Evolutionary conservation across 2,329 filamentous ascomycete species (phyloP), one percentile per base, ranked within the genome.

Genomic region (Pezizomycotina sp.): DNA sequence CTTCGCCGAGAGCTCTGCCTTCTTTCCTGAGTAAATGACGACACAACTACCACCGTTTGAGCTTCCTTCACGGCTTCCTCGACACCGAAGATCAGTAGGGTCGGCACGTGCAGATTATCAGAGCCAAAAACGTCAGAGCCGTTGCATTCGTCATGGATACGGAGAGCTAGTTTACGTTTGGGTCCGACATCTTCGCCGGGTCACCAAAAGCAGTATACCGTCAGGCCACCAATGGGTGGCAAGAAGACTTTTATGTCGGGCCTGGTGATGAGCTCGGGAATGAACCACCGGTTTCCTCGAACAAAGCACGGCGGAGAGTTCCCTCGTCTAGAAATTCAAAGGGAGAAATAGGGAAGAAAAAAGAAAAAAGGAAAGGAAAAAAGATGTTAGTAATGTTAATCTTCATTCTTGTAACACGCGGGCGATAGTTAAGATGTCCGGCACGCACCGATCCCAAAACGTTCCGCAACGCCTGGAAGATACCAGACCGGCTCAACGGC

Each of bases 21-120:
- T 98, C 89, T 58, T 98, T 98, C 49, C 89, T 74, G 70, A 95
- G 58, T 98, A 98, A 56, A 95, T 93, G 35, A 95, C 89, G 14
- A 93, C 82, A 38, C 86, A 86, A 50, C 77, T 86, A 30, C 86
- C 86, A 34, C 86, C 86, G 38, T 78, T 82, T 95, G 89, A 7
- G 89, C 89, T 60, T 95, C 83, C 54, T 91, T 92, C 50, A 98
- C 86, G 8, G 89, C 89, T 59, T 98, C 89, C 53, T 92, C 83
- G 44, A 98, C 91, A 43, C 89, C 89, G 55, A 91, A 95, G 53
- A 92, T 91, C 38, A 95, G 71, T 56, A 95, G 95, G 10, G 89
- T 89, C 38, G 81, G 71, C 59, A 86, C 95, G 7, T 89, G 95
- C 62, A 89, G 95, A 53, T 95, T 98, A 56, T 98, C 89, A 13